These are phyloP conservation scores for Prunus persica DNA, from an alignment of 306 rosid species.

Conservation along the genomic window Prunus_persica_NCBIv2 NC_034009.1:6909501-6910000, in stretches of 20 bases:
- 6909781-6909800: slow-evolving; percentile 39
- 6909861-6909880: slow-evolving; percentile 22
- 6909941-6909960: slow-evolving; percentile 6
- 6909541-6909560: not conserved
- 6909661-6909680: not conserved
- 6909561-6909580: not conserved
- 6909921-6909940: slow-evolving; percentile 36
- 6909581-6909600: not conserved
- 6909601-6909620: not conserved
- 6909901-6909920: slow-evolving; percentile 11
- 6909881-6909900: not conserved
- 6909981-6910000: slow-evolving; percentile 34
- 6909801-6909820: slow-evolving; percentile 20
- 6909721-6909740: slow-evolving; percentile 8
- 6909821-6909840: slow-evolving; percentile 41
- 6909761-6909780: not conserved
- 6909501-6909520: not conserved
- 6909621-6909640: not conserved
- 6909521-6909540: not conserved
- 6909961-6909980: slow-evolving; percentile 30
- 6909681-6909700: not conserved
- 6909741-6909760: not conserved
- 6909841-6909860: slow-evolving; percentile 24
- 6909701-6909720: slow-evolving; percentile 2
- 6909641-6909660: not conserved